Percentiles rank a stretch among this genome's conserved stretches.
Evolutionary conservation across 257 asterid genomes (phyloP).

Genomic region (Rehmannia glutinosa): DNA sequence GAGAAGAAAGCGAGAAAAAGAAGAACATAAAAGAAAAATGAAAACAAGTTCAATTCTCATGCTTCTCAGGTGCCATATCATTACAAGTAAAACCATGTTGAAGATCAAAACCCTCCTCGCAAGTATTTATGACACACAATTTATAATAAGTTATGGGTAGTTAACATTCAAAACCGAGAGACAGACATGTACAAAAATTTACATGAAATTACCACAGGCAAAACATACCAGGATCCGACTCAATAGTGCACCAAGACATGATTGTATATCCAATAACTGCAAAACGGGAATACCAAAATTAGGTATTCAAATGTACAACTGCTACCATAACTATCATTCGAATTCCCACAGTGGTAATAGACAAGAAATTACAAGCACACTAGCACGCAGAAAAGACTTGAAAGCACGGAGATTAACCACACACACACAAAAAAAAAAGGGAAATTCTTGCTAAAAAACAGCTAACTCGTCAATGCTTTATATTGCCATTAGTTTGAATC

Average conservation of each 20-base stretch:
- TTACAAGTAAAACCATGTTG: not conserved
- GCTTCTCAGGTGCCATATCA: too few species aligned
- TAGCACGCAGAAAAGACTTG: not conserved
- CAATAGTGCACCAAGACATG: conserved; percentile 99
- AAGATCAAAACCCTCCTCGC: not conserved
- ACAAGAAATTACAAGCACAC: not conserved
- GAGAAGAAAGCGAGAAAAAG: too few species aligned
- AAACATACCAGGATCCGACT: conserved; percentile 94
- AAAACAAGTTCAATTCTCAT: too few species aligned
- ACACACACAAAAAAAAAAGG: not conserved
- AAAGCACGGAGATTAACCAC: not conserved
- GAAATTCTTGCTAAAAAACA: not conserved
- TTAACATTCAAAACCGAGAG: not conserved
- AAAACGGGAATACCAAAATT: conserved; percentile 10
- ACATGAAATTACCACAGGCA: not conserved
- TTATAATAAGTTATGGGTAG: not conserved
- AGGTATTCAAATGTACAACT: conserved; percentile 11
- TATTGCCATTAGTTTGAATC: conserved; percentile 2
- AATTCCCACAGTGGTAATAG: not conserved
- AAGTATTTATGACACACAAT: not conserved
- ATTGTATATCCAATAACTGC: conserved; percentile 34
- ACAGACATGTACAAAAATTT: not conserved
- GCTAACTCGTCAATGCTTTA: conserved; percentile 5
- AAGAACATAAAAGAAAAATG: too few species aligned
- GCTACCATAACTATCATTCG: not conserved